A percentile compares a stretch with the other conserved stretches of the same genome.
Conservation (phyloP, 2,329 filamentous ascomycete genomes). For the Colletotrichum agaves region DNA sequence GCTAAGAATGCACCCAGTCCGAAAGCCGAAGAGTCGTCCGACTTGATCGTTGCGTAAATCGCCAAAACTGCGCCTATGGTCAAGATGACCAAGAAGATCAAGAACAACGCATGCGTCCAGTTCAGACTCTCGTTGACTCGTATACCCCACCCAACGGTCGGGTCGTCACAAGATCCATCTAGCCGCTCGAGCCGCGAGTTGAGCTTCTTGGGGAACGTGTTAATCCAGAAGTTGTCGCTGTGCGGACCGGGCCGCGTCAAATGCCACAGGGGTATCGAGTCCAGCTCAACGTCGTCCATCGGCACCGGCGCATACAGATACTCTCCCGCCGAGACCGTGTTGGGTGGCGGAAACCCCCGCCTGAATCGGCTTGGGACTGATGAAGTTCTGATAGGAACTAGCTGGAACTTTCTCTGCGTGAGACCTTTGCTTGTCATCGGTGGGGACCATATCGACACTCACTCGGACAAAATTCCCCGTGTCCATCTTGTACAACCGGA, state of each 20-base stretch:
- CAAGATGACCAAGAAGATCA: too few species aligned
- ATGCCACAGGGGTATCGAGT: neutral
- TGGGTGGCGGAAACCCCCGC: neutral
- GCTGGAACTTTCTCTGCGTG: neutral
- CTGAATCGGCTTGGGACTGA: neutral
- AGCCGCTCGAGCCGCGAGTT: fast-evolving
- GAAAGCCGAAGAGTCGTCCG: neutral
- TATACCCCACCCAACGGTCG: neutral
- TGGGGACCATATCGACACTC: too few species aligned
- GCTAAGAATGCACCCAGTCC: neutral
- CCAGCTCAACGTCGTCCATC: neutral
- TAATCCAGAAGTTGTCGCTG: neutral
- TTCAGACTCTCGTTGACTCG: neutral
- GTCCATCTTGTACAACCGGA: too few species aligned
- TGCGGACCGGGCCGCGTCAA: neutral
- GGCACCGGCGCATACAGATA: neutral
- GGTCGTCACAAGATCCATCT: neutral
- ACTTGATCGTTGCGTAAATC: too few species aligned
- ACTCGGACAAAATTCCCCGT: too few species aligned
- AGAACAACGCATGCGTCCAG: neutral
- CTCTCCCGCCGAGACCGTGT: fast-evolving
- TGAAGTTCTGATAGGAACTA: fast-evolving
- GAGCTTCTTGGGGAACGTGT: neutral
- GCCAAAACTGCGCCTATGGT: too few species aligned
- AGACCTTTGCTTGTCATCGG: too few species aligned